Percentiles rank a stretch among this genome's conserved stretches.
Evolutionary conservation across 495 filamentous ascomycete genomes (phyloP).

Genomic region (Penicillium crystallinum): DNA sequence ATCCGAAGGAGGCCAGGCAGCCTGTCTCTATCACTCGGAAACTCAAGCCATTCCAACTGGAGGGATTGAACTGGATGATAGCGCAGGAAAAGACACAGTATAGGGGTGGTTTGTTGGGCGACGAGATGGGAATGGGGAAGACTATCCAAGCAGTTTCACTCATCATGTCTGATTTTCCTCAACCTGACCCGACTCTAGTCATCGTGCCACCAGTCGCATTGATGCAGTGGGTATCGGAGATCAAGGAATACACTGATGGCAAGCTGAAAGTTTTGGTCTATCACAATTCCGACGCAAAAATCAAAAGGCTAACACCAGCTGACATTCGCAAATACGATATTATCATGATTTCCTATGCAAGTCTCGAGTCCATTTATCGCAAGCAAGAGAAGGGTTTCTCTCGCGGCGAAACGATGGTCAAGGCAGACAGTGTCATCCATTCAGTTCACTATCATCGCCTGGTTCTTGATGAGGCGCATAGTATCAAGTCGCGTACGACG

Average conservation of each 20-base stretch:
- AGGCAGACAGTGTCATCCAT: constrained; percentile 84
- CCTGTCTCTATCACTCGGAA: constrained; percentile 72
- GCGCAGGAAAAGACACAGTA: constrained; percentile 79
- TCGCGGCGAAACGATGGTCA: constrained; percentile 67
- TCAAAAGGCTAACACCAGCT: constrained; percentile 65
- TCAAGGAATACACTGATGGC: constrained; percentile 83
- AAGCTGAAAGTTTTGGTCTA: constrained; percentile 84
- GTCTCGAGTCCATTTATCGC: constrained; percentile 82
- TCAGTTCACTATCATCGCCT: constrained; percentile 82
- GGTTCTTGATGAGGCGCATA: constrained; percentile 94
- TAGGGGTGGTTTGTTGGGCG: constrained; percentile 83
- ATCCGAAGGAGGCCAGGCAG: constrained; percentile 63
- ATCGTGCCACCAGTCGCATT: constrained; percentile 91
- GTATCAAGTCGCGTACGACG: constrained; percentile 84
- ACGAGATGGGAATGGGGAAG: constrained; percentile 98
- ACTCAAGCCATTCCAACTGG: constrained; percentile 86
- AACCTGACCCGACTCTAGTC: constrained; percentile 74
- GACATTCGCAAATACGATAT: constrained; percentile 81
- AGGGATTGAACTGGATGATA: constrained; percentile 91
- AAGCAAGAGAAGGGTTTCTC: constrained; percentile 90
- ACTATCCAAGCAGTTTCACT: constrained; percentile 96
- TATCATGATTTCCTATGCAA: constrained; percentile 95
- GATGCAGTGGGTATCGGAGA: constrained; percentile 96
- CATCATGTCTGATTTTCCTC: constrained; percentile 95
- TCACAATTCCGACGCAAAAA: constrained; percentile 78